Conservation (phyloP, 2,329 filamentous ascomycete species). For the Ramularia endophylla region DNA sequence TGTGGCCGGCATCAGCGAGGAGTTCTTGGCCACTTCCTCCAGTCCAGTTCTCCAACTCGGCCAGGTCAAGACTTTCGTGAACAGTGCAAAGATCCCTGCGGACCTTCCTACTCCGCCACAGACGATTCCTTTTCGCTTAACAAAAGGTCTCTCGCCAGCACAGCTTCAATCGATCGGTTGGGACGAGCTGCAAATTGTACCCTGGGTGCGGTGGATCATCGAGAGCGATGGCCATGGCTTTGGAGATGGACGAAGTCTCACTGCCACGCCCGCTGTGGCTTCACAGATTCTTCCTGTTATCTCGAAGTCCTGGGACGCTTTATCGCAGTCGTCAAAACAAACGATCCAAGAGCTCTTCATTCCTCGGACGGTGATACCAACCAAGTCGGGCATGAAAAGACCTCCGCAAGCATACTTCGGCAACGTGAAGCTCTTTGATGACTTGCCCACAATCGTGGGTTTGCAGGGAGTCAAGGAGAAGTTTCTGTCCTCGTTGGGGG, state of each 20-base stretch:
- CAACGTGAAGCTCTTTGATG: slow-evolving; percentile 90
- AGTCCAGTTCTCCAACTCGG: slow-evolving; percentile 72
- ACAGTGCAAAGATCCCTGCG: slow-evolving; percentile 71
- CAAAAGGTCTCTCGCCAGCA: slow-evolving; percentile 57
- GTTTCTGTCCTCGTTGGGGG: slow-evolving; percentile 73
- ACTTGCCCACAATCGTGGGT: slow-evolving; percentile 73
- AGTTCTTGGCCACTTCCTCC: slow-evolving; percentile 48
- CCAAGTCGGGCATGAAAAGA: slow-evolving; percentile 80
- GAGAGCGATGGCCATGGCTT: slow-evolving; percentile 57
- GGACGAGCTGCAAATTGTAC: slow-evolving; percentile 74
- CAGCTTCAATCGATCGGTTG: slow-evolving; percentile 80
- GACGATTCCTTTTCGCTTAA: slow-evolving; percentile 81
- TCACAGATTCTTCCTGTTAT: slow-evolving; percentile 69
- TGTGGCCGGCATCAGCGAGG: slow-evolving; percentile 57
- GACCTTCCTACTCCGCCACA: slow-evolving; percentile 72
- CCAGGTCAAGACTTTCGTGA: slow-evolving; percentile 68
- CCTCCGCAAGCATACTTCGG: slow-evolving; percentile 87
- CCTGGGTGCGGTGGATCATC: slow-evolving; percentile 81
- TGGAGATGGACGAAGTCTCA: slow-evolving; percentile 61
- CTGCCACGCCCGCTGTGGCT: slow-evolving; percentile 66
- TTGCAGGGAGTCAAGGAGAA: slow-evolving; percentile 84
- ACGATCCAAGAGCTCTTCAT: slow-evolving; percentile 61
- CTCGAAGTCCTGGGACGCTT: slow-evolving; percentile 85
- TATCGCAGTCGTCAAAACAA: slow-evolving; percentile 60
- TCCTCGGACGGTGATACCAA: slow-evolving; percentile 72